Conservation (phyloP, 2,329 filamentous ascomycete species). For the Alternaria longipes region DNA sequence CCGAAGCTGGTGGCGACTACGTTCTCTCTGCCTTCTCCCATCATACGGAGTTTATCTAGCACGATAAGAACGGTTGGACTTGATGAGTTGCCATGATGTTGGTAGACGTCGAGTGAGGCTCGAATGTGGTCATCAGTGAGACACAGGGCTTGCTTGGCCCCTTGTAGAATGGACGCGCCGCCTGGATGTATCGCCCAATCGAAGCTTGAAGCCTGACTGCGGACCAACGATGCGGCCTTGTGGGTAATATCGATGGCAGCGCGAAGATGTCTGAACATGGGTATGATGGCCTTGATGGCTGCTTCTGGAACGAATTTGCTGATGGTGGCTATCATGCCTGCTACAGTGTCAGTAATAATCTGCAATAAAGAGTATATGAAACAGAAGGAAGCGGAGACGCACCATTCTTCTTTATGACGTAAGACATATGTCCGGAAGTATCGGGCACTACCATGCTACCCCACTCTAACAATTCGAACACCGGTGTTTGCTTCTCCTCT, state of each 20-base stretch:
- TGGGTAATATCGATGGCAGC: slow-evolving; percentile 1
- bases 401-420: slow-evolving; percentile 71
- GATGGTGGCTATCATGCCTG: slow-evolving; percentile 34
- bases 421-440: slow-evolving; percentile 70
- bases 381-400: slow-evolving; percentile 29
- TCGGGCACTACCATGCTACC: slow-evolving; percentile 69
- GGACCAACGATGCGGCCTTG: slow-evolving; percentile 44
- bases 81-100: slow-evolving; percentile 74
- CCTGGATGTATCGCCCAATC: slow-evolving; percentile 80
- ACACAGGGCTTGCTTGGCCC: slow-evolving; percentile 66
- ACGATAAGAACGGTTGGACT: slow-evolving; percentile 74
- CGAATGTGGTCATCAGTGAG: slow-evolving; percentile 71
- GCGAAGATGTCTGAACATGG: slow-evolving; percentile 44
- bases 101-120: slow-evolving; percentile 75
- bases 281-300: slow-evolving; percentile 33
- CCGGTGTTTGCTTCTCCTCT: slow-evolving; percentile 38
- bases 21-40: slow-evolving; percentile 60
- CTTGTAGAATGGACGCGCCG: slow-evolving; percentile 71
- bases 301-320: slow-evolving; percentile 34
- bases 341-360: not conserved
- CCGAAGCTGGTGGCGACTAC: slow-evolving; percentile 75
- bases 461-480: slow-evolving; percentile 72
- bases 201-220: slow-evolving; percentile 63
- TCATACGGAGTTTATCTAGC: slow-evolving; percentile 65
- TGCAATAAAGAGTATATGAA: too few species aligned